Evolutionary conservation across 768 basidiomycete genomes (phyloP).

Genomic region (Glaciozyma martinii): DNA sequence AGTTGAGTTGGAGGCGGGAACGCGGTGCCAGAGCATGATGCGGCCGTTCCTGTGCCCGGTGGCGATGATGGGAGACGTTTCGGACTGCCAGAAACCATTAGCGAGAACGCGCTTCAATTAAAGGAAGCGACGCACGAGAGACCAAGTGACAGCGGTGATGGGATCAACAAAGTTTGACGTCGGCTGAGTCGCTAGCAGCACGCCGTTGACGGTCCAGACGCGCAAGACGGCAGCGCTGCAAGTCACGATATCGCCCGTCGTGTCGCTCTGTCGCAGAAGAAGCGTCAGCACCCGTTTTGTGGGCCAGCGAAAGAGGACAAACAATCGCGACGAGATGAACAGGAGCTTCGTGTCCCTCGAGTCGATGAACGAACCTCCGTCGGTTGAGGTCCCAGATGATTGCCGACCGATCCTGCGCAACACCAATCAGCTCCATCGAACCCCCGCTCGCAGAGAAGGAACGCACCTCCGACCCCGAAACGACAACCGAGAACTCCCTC

Average conservation of each 20-base stretch:
- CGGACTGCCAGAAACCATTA: not conserved
- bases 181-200: not conserved
- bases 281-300: no score
- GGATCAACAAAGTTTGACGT: not conserved
- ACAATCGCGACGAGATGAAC: constrained; percentile 6
- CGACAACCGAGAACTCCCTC: not conserved
- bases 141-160: not conserved
- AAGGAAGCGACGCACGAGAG: not conserved
- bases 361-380: not conserved
- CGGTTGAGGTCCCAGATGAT: constrained; percentile 12
- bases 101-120: no score
- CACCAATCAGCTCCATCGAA: not conserved
- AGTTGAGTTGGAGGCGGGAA: not conserved
- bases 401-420: not conserved
- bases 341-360: not conserved
- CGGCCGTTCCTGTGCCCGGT: not conserved
- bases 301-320: not conserved
- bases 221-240: not conserved
- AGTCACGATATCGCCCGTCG: constrained; percentile 8
- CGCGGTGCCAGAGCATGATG: not conserved
- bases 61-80: constrained; percentile 2
- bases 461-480: constrained; percentile 2
- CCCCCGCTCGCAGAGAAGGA: not conserved
- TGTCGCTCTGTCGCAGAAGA: not conserved
- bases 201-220: constrained; percentile 8